Evolutionary conservation across 352 stramenopile species (phyloP), one percentile per base, ranked within the genome.

Genomic region (Pythium diclinum): DNA sequence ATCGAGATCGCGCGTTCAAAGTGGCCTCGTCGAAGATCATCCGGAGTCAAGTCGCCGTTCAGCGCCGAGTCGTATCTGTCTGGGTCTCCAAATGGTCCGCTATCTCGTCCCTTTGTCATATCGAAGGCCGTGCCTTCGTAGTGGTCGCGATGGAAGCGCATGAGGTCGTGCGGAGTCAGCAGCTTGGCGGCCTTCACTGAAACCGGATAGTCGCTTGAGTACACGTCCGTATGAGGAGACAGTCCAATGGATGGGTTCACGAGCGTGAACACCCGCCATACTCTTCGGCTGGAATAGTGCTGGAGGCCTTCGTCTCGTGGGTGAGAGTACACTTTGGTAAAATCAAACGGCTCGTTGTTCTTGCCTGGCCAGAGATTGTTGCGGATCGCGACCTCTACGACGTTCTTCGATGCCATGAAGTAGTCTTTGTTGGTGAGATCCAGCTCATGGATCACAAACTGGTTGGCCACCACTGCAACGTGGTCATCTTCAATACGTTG

Each of bases 1-100:
- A 98, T 89, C 3, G 92, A 98, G 70, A 98, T 98, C 1, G 90
- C 78, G 23, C 95, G 88, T 67, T 98, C 92, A 62, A 96, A 96
- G 57, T 89, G 74, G 11, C 90, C 89, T 8, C 63, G 51, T 0
- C 52, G 55, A 36, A 91, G 70, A 53, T 95, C 85, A 0, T 74
- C 61, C 16, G 71, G 48, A 0, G 73, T 89, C 5, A 89, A 58
- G 53, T 91, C 72, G 8, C 64, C 78, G 25, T 74, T 79, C 23
- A 77, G 47, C 1, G 72, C 75, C 25, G 66, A 36, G 38, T 95
- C 87, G 74, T 95, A 97, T 23, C 92, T 83, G 68, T 98, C 91
- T 6, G 92, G 92, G 57, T 96, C 77, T 9, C 93, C 91, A 72
- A 90, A 98, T 16, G 95, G 91, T 10, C 95, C 95, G 30, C 75